Conservation (phyloP, 2,329 filamentous ascomycete species). For the Colletotrichum lini region DNA sequence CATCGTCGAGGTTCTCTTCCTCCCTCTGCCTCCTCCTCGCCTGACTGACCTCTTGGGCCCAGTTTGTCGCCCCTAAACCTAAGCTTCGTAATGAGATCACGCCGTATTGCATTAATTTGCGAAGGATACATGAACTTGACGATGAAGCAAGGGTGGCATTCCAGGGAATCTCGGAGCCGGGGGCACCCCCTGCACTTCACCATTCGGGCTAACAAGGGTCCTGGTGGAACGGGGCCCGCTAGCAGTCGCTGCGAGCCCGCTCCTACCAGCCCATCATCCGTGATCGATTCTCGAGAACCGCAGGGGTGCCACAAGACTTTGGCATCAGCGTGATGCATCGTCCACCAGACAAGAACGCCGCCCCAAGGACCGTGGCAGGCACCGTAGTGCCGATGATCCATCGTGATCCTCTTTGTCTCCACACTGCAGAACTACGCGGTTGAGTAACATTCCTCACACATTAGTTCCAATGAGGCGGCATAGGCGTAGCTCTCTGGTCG, state of each 20-base stretch:
- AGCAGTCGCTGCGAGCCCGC: constrained; percentile 1
- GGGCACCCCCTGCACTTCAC: constrained; percentile 30
- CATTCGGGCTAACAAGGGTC: constrained; percentile 35
- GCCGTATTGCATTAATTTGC: neutral
- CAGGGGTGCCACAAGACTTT: constrained; percentile 31
- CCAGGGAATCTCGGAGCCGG: constrained; percentile 22
- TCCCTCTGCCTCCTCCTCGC: too few relatives aligned
- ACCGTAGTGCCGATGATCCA: constrained; percentile 29
- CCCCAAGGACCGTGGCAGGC: constrained; percentile 17
- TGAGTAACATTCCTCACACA: neutral
- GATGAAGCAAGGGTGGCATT: constrained; percentile 28
- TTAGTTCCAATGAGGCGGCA: neutral
- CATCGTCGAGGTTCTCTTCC: too few relatives aligned
- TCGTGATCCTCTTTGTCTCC: constrained; percentile 30
- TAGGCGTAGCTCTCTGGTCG: neutral
- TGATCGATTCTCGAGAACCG: constrained; percentile 4
- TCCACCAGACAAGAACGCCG: constrained; percentile 13
- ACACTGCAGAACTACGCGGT: neutral
- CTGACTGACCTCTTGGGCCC: too few relatives aligned
- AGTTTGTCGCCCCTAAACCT: too few relatives aligned
- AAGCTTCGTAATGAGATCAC: neutral
- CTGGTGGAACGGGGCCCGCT: neutral
- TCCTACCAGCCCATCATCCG: neutral
- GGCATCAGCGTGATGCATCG: constrained; percentile 6
- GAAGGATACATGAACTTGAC: neutral